Percentiles rank a stretch among this genome's conserved stretches.
Evolutionary conservation across 768 basidiomycete species (phyloP).

Genomic region (Exidia glandulosa): DNA sequence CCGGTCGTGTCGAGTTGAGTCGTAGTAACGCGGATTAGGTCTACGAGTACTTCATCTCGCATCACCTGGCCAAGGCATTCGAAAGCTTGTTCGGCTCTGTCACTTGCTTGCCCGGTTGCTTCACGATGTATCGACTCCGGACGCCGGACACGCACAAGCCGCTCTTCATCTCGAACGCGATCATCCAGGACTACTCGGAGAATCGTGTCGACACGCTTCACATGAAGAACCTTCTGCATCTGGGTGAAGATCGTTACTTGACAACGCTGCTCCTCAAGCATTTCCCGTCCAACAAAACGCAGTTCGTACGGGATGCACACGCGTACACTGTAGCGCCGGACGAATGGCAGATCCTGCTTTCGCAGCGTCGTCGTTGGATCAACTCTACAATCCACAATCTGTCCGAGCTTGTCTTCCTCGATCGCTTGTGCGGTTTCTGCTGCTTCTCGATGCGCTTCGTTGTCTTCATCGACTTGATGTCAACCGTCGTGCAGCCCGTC

Average conservation of each 20-base stretch:
- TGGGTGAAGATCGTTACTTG: conserved; percentile 98
- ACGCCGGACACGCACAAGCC: conserved; percentile 95
- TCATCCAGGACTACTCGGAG: conserved; percentile 89
- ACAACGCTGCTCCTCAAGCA: conserved; percentile 93
- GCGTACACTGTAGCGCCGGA: conserved; percentile 94
- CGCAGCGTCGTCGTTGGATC: conserved; percentile 98
- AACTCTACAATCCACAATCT: conserved; percentile 98
- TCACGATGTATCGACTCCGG: conserved; percentile 91
- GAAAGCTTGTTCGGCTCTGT: conserved; percentile 95
- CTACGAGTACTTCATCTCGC: conserved; percentile 98
- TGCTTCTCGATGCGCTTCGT: conserved; percentile 99
- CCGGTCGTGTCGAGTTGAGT: neutral
- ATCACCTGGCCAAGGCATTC: conserved; percentile 98
- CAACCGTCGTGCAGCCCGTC: conserved; percentile 75
- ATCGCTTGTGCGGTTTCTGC: conserved; percentile 91
- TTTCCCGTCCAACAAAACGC: conserved; percentile 89
- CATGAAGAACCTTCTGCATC: conserved; percentile 96
- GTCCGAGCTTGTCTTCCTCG: conserved; percentile 83
- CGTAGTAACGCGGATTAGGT: conserved; percentile 40
- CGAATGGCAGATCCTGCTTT: conserved; percentile 86
- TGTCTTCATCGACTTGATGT: conserved; percentile 92
- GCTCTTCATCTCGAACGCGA: conserved; percentile 78
- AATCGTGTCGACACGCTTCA: conserved; percentile 95
- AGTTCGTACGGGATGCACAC: conserved; percentile 89
- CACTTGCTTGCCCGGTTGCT: conserved; percentile 97